Evolutionary conservation across 352 stramenopile species (phyloP).

Genomic region (Plasmopara halstedii): DNA sequence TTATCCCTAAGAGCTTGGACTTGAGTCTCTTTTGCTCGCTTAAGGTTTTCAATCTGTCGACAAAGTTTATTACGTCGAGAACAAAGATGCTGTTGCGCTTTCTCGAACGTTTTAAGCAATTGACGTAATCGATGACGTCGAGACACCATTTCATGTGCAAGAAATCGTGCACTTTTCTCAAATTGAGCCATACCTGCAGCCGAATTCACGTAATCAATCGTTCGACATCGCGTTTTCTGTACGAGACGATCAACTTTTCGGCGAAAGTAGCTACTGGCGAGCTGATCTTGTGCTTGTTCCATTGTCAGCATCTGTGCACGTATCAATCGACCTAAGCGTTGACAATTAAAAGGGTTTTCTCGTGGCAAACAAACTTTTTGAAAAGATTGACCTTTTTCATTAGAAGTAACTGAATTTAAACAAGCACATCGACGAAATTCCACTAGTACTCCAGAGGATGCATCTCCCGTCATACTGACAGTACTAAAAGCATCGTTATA

Average conservation of each 20-base stretch:
- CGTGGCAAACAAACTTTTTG: conserved; percentile 42
- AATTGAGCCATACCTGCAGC: conserved; percentile 39
- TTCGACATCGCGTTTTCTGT: conserved; percentile 46
- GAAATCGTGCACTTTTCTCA: conserved; percentile 25
- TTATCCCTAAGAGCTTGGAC: conserved; percentile 28
- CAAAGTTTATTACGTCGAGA: conserved; percentile 25
- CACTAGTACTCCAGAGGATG: conserved; percentile 10
- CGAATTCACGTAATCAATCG: conserved; percentile 58
- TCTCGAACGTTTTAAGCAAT: conserved; percentile 25
- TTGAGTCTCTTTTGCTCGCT: conserved; percentile 25
- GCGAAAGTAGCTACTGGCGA: conserved; percentile 45
- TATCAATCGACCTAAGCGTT: conserved; percentile 37
- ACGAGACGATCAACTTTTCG: conserved; percentile 41
- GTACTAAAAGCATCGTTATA: conserved; percentile 51
- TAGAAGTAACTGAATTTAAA: conserved; percentile 26
- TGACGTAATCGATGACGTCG: conserved; percentile 33
- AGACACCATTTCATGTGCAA: conserved; percentile 22
- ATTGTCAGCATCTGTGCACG: conserved; percentile 55
- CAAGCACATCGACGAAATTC: conserved; percentile 46
- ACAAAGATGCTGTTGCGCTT: conserved; percentile 16
- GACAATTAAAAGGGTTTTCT: conserved; percentile 33
- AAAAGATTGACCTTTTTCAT: conserved; percentile 17
- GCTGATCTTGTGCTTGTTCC: conserved; percentile 58
- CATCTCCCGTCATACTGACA: conserved; percentile 15
- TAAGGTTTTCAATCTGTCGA: conserved; percentile 31